Evolutionary conservation across 345 rosid species (phyloP).

Genomic region (Kernera saxatilis): DNA sequence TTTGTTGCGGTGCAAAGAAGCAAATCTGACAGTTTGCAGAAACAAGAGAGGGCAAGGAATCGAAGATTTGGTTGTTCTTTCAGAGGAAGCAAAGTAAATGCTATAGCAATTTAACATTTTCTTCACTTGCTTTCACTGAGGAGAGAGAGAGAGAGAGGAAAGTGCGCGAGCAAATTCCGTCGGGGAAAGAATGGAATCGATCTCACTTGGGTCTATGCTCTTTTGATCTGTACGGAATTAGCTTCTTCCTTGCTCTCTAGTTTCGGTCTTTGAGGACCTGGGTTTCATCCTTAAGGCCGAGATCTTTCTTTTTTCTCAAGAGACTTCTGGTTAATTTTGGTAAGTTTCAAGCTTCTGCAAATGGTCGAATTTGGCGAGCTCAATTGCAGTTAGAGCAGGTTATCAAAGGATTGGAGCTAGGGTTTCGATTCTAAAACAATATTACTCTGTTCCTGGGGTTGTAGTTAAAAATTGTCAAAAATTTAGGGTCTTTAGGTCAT

Average conservation of each 20-base stretch:
- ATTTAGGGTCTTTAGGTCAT: constrained; percentile 5
- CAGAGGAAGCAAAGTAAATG: constrained; percentile 24
- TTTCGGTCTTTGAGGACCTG: constrained; percentile 17
- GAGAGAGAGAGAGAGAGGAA: not conserved
- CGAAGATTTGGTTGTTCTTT: constrained; percentile 19
- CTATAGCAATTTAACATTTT: constrained; percentile 1
- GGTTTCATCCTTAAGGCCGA: constrained; percentile 18
- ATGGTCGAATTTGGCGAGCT: constrained; percentile 12
- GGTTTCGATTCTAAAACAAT: constrained; percentile 8
- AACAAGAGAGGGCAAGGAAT: constrained; percentile 27
- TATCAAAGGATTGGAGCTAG: constrained; percentile 1
- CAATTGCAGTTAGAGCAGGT: not conserved
- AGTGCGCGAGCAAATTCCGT: not conserved
- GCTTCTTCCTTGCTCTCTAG: constrained; percentile 1
- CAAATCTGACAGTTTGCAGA: constrained; percentile 31
- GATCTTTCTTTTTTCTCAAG: constrained; percentile 23
- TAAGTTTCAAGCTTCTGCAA: constrained; percentile 19
- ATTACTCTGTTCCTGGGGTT: constrained; percentile 6
- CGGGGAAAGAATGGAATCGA: constrained; percentile 17
- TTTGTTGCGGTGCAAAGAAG: constrained; percentile 29
- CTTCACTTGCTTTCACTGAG: constrained; percentile 2
- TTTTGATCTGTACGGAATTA: constrained; percentile 24
- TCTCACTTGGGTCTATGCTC: constrained; percentile 20
- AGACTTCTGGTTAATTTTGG: constrained; percentile 11
- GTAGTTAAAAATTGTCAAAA: not conserved